Evolutionary conservation across 164 flowering plant species (phyloP).

Genomic region (Houttuynia cordata): DNA sequence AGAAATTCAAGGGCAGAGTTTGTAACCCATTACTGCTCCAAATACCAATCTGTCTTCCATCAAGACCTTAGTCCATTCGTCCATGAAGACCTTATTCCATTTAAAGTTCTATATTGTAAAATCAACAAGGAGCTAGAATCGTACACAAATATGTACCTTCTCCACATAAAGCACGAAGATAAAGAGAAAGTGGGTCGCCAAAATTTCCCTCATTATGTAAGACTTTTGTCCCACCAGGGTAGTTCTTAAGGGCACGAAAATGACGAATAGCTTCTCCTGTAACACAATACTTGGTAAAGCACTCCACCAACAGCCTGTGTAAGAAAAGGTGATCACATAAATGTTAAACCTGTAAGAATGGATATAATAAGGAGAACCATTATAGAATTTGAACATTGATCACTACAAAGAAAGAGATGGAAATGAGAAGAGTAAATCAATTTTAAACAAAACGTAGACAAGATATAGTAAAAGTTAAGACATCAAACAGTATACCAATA

Average conservation of each 20-base stretch:
- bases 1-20: neutral
- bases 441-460: too few relatives aligned
- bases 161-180: conserved; percentile 86
- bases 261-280: conserved; percentile 85
- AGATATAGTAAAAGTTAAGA: too few relatives aligned
- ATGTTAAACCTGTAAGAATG: too few relatives aligned
- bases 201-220: conserved; percentile 67
- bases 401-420: too few relatives aligned
- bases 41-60: too few relatives aligned
- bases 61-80: too few relatives aligned
- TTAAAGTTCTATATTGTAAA: neutral
- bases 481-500: too few relatives aligned
- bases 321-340: conserved; percentile 1
- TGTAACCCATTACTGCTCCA: too few relatives aligned
- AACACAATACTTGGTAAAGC: conserved; percentile 90
- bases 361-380: too few relatives aligned
- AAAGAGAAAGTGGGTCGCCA: conserved; percentile 94
- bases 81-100: too few relatives aligned
- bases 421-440: too few relatives aligned
- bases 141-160: conserved; percentile 49
- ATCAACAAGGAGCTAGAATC: neutral
- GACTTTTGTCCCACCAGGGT: conserved; percentile 66
- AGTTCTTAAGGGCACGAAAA: conserved; percentile 76
- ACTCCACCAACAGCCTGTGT: conserved; percentile 79
- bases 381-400: neutral